A percentile compares a stretch with the other conserved stretches of the same genome.
Conservation (phyloP, 2,329 filamentous ascomycete species). For the Epichloe typhina region DNA sequence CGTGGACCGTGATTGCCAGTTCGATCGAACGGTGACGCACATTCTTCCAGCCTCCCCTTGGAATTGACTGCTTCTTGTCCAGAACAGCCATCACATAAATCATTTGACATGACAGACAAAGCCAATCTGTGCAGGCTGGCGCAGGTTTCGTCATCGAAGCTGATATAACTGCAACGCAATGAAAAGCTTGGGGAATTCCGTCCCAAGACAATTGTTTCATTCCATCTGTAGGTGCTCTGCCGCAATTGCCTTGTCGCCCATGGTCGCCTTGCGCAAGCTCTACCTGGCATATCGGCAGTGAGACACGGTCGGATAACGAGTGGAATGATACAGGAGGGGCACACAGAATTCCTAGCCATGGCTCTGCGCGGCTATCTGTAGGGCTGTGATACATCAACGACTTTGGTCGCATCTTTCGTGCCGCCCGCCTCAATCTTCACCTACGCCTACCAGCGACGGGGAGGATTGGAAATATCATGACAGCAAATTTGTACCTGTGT, state of each 20-base stretch:
- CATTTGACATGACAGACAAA: not conserved
- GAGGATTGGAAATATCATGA: too few relatives aligned
- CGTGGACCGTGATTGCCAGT: too few relatives aligned
- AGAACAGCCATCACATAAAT: too few relatives aligned
- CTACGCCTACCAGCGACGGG: too few relatives aligned
- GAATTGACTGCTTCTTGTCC: too few relatives aligned
- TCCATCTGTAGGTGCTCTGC: not conserved
- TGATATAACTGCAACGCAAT: not conserved
- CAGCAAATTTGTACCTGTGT: too few relatives aligned
- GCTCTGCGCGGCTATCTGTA: too few relatives aligned
- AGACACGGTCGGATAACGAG: not conserved
- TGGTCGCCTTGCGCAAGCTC: not conserved
- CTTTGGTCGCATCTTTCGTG: too few relatives aligned
- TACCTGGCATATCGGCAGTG: not conserved
- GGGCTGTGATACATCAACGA: not conserved
- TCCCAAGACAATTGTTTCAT: constrained; percentile 3
- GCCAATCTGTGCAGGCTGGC: not conserved
- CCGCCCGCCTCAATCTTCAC: too few relatives aligned
- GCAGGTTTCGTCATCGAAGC: too few relatives aligned
- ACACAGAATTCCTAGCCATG: not conserved
- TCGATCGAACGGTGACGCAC: too few relatives aligned
- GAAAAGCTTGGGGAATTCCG: constrained; percentile 1
- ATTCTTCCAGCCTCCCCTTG: too few relatives aligned
- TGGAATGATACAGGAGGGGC: not conserved
- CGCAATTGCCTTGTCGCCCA: not conserved